These are phyloP conservation scores for Fonsecaea erecta DNA, from an alignment of 2,329 filamentous ascomycete genomes.

Conservation along the genomic window DNA sequence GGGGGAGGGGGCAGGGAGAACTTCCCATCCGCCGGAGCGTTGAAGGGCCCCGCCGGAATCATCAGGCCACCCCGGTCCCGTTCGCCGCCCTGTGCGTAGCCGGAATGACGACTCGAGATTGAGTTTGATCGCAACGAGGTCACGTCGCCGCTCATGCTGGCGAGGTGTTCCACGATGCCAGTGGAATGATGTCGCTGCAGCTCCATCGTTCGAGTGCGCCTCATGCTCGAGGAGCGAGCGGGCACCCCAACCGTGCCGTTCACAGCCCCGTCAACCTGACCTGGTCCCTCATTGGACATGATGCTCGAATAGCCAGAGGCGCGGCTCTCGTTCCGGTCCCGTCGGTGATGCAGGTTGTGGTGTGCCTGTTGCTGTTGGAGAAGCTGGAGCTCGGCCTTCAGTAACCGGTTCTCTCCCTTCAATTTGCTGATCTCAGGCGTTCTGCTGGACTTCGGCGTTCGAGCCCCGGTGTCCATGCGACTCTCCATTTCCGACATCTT, in stretches of 20 bases:
- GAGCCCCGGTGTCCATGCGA: conserved; percentile 23
- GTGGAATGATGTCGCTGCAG: conserved; percentile 57
- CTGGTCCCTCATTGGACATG: conserved; percentile 29
- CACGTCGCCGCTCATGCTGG: conserved; percentile 38
- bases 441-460: conserved; percentile 35
- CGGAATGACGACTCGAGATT: conserved; percentile 33
- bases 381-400: conserved; percentile 68
- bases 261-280: conserved; percentile 25
- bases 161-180: conserved; percentile 53
- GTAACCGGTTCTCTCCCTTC: conserved; percentile 63
- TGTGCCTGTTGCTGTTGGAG: conserved; percentile 54
- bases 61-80: conserved; percentile 32
- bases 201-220: conserved; percentile 28
- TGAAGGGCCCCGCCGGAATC: conserved; percentile 34
- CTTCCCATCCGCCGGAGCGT: conserved; percentile 36
- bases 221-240: conserved; percentile 41
- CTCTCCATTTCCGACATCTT: conserved; percentile 36
- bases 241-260: conserved; percentile 37
- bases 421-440: conserved; percentile 63
- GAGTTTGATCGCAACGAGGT: conserved; percentile 34
- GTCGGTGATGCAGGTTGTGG: conserved; percentile 31
- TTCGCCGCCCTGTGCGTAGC: conserved; percentile 18
- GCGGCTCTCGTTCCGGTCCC: conserved; percentile 34
- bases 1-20: conserved; percentile 34
- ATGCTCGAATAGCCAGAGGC: conserved; percentile 32